Percentiles rank a stretch among this genome's conserved stretches.
phyloP scores from a whole-genome alignment of 345 rosid species.

The Gossypium ekmanianum region DNA sequence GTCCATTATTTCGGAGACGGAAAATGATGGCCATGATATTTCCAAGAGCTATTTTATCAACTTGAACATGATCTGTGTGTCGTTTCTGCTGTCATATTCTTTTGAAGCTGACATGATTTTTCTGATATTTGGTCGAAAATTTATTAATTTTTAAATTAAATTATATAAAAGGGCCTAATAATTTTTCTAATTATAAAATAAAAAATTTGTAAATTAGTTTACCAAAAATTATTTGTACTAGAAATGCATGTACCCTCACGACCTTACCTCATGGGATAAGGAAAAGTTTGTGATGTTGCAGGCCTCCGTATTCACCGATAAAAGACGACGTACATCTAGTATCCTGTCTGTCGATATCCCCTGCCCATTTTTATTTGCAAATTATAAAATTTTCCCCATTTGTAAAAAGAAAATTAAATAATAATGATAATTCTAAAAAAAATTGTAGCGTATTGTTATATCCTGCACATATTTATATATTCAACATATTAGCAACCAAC shows the following conservation, averaged over 20 bases:
- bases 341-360: slow-evolving; percentile 98
- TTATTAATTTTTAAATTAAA: background rate
- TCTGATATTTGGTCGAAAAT: background rate
- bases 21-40: background rate
- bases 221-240: background rate
- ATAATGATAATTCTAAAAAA: too few species aligned
- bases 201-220: background rate
- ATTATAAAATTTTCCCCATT: slow-evolving; percentile 4
- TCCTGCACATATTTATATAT: too few species aligned
- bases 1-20: background rate
- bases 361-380: slow-evolving; percentile 34
- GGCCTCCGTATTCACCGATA: slow-evolving; percentile 65
- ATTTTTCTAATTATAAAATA: background rate
- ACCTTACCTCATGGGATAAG: slow-evolving; percentile 73
- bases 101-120: background rate
- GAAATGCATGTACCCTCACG: background rate
- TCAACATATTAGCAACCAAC: too few species aligned
- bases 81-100: background rate
- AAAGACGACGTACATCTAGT: slow-evolving; percentile 78
- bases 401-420: background rate
- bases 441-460: too few species aligned
- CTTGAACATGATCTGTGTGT: background rate
- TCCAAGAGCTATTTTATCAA: slow-evolving; percentile 2
- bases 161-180: background rate
- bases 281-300: slow-evolving; percentile 78